Percentiles rank a stretch among this genome's conserved stretches.
Evolutionary conservation across 2,329 filamentous ascomycete species (phyloP).

Genomic region (Trichoderma sp.): DNA sequence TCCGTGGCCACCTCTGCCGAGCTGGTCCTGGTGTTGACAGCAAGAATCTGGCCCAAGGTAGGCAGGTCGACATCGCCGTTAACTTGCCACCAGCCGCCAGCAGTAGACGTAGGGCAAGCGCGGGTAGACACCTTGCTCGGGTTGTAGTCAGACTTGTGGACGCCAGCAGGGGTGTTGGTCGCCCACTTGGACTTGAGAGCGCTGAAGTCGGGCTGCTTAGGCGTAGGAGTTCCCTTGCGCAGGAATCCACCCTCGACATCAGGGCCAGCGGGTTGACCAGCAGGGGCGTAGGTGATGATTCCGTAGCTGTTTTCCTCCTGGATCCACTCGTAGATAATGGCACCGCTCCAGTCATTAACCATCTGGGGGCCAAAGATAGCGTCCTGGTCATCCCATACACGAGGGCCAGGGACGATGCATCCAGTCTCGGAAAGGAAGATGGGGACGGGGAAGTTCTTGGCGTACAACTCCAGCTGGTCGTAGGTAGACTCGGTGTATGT

Average conservation of each 20-base stretch:
- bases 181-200: slow-evolving; percentile 78
- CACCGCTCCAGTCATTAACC: slow-evolving; percentile 67
- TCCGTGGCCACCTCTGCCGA: not conserved
- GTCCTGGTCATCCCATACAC: slow-evolving; percentile 67
- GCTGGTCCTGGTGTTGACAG: not conserved
- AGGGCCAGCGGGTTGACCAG: slow-evolving; percentile 53
- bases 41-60: slow-evolving; percentile 55
- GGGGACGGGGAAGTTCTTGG: slow-evolving; percentile 71
- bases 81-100: slow-evolving; percentile 76
- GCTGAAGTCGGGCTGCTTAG: slow-evolving; percentile 70
- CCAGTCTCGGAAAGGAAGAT: slow-evolving; percentile 90
- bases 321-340: slow-evolving; percentile 90
- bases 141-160: slow-evolving; percentile 64
- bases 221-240: slow-evolving; percentile 69
- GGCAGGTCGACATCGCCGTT: slow-evolving; percentile 68
- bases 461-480: slow-evolving; percentile 61
- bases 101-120: slow-evolving; percentile 67
- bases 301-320: slow-evolving; percentile 81
- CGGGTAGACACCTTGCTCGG: slow-evolving; percentile 59
- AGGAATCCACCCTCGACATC: slow-evolving; percentile 63
- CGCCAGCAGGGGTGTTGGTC: slow-evolving; percentile 65
- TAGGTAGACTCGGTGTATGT: slow-evolving; percentile 67
- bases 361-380: slow-evolving; percentile 75
- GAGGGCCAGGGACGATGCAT: slow-evolving; percentile 64
- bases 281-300: slow-evolving; percentile 69